Base-by-base conservation (phyloP, 2,329 filamentous ascomycete genomes). In the Magnaporthiopsis rhizophila region DNA sequence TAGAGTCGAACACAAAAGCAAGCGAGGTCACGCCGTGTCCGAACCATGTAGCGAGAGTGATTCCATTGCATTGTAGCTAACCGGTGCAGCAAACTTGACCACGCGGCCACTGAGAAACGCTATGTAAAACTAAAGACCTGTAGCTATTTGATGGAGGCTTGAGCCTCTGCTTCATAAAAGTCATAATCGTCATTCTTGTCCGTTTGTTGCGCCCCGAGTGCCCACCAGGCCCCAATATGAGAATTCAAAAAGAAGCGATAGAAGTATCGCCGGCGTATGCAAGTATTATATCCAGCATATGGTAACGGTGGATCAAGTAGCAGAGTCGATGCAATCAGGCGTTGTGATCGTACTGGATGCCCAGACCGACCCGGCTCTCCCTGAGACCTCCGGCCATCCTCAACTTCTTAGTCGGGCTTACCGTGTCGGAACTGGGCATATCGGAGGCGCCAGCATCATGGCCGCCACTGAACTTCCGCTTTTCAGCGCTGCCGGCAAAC, bases 321-420 rank as follows among this genome's bases (percentile, higher is more conserved):
- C 45, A 53, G 21, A 21, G n/a, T 53, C 18, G 21, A n/a, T n/a
- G 45, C 6, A 45, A 7, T 64, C 58, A 65, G 11, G 64, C 38
- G 24, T 68, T 71, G 62, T 70, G 71, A 30, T 76, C 69, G 65
- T 83, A 82, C 65, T 82, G 80, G 66, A 86, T 85, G 2, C 83
- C 83, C 53, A 86, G 70, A 0, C 83, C 83, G 18, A 86, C 76
- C 5, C 76, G 73, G 15, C 74, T 74, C 36, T 79, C 78, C 21
- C 72, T 68, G 63, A 76, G 66, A 12, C 74, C 73, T 1, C 75
- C 77, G 15, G 76, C 79, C 21, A 80, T 74, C 30, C 80, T 76
- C 63, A 79, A 71, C 74, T 80, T 85, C 74, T 86, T 86, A 0
- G 78, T 74, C 34, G 83, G 82, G 69, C 81, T 84, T 7, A 74